Percentiles rank a stretch among this genome's conserved stretches.
phyloP scores from a whole-genome alignment of 169 alveolate species.

The Eimeria falciformis region DNA sequence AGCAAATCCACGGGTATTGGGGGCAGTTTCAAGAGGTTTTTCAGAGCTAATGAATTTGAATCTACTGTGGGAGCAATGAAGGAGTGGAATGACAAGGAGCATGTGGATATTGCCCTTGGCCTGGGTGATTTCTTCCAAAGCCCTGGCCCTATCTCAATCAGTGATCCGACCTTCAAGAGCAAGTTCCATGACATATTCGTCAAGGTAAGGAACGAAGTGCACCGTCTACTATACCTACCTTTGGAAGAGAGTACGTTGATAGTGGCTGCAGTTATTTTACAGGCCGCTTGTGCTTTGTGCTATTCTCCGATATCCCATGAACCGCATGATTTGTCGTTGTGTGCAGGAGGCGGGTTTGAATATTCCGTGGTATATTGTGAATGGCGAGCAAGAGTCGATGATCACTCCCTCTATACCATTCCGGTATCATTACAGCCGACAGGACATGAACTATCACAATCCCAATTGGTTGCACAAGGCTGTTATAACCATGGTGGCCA shows the following conservation, averaged over 20 bases:
- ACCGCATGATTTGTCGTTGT: not conserved
- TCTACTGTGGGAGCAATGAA: slow-evolving; percentile 40
- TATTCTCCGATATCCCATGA: not conserved
- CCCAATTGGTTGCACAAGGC: slow-evolving; percentile 59
- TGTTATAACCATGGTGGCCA: slow-evolving; percentile 4
- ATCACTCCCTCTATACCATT: slow-evolving; percentile 12
- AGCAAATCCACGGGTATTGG: not conserved
- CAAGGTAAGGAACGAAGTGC: slow-evolving; percentile 12
- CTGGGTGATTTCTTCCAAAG: slow-evolving; percentile 52
- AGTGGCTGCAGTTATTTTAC: too few relatives aligned
- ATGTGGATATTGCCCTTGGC: slow-evolving; percentile 61
- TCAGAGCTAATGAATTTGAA: slow-evolving; percentile 31
- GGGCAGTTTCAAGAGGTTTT: slow-evolving; percentile 7
- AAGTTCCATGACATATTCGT: slow-evolving; percentile 67
- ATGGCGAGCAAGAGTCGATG: slow-evolving; percentile 58
- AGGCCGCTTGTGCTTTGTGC: not conserved
- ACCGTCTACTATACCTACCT: not conserved
- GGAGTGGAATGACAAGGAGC: slow-evolving; percentile 42
- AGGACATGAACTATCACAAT: slow-evolving; percentile 59
- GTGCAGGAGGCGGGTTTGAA: slow-evolving; percentile 66
- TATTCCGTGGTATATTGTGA: slow-evolving; percentile 71
- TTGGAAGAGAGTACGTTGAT: not conserved
- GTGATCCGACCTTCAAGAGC: not conserved
- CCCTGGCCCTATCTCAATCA: slow-evolving; percentile 40
- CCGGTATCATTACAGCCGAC: slow-evolving; percentile 56